phyloP scores from a whole-genome alignment of 73 alveolate genomes.

The Tetrahymena borealis region DNA sequence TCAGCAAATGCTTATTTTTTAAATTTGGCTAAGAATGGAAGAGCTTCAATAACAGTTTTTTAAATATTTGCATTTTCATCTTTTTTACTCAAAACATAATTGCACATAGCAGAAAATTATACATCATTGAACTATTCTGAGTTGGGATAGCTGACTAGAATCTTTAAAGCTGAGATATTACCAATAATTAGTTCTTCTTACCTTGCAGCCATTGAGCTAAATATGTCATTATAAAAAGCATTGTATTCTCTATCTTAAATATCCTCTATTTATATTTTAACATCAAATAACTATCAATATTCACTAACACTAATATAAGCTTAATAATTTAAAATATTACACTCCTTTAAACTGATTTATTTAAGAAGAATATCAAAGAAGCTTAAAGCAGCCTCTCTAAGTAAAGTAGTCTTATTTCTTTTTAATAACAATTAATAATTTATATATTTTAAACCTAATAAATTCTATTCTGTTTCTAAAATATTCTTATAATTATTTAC shows the following conservation, averaged over 20 bases:
- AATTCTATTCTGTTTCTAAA: not conserved
- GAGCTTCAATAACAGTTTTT: slow-evolving; percentile 26
- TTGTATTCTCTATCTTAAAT: not conserved
- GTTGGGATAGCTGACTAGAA: slow-evolving; percentile 18
- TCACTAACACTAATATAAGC: not conserved
- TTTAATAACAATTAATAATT: not conserved
- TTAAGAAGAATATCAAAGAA: slow-evolving; percentile 18
- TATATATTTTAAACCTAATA: too few relatives aligned
- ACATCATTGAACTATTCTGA: not conserved
- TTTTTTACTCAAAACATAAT: slow-evolving; percentile 21
- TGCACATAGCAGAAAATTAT: not conserved
- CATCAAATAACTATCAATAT: not conserved
- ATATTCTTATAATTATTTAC: not conserved
- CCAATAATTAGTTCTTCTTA: slow-evolving; percentile 31
- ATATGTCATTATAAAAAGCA: not conserved
- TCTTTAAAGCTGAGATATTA: slow-evolving; percentile 22
- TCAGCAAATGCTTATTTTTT: not conserved
- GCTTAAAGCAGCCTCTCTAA: slow-evolving; percentile 39
- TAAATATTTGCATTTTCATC: slow-evolving; percentile 23
- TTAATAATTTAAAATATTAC: not conserved
- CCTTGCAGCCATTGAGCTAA: not conserved
- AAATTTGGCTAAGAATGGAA: slow-evolving; percentile 29
- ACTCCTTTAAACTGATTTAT: slow-evolving; percentile 24
- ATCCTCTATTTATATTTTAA: not conserved
- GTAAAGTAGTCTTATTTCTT: not conserved